Conservation (phyloP, 1,284 basidiomycete species). For the Ustilago curta region DNA sequence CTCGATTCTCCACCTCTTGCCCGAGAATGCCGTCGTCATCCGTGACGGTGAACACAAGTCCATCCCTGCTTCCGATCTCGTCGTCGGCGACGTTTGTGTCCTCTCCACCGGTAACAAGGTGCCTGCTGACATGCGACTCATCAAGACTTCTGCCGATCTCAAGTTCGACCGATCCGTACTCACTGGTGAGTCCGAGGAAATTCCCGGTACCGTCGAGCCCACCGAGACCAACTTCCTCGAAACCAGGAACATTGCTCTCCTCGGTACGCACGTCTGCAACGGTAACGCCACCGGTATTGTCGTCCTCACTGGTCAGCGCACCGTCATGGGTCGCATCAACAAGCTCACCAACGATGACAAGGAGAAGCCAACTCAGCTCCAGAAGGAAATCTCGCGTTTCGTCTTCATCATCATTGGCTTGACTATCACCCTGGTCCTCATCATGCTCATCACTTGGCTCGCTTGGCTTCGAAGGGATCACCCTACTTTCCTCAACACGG, state of each 20-base stretch:
- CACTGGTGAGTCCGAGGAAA: slow-evolving; percentile 75
- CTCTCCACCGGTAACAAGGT: slow-evolving; percentile 71
- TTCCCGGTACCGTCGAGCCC: slow-evolving; percentile 73
- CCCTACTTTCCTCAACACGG: slow-evolving; percentile 74
- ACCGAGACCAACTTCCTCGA: slow-evolving; percentile 73
- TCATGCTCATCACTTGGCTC: slow-evolving; percentile 74
- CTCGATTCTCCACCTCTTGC: slow-evolving; percentile 74
- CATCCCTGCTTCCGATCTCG: slow-evolving; percentile 76
- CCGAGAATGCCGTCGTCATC: slow-evolving; percentile 74
- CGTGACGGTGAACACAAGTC: slow-evolving; percentile 75
- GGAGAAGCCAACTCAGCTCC: slow-evolving; percentile 74
- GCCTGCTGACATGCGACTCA: slow-evolving; percentile 72
- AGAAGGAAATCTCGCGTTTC: slow-evolving; percentile 72
- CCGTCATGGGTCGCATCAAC: slow-evolving; percentile 72
- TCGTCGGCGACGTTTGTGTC: slow-evolving; percentile 77
- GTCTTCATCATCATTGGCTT: slow-evolving; percentile 72
- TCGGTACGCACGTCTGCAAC: slow-evolving; percentile 76
- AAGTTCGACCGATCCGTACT: slow-evolving; percentile 77
- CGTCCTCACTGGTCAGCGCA: slow-evolving; percentile 74
- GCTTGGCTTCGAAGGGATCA: slow-evolving; percentile 72
- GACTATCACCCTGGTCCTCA: slow-evolving; percentile 72
- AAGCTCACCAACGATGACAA: slow-evolving; percentile 52
- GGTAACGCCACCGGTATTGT: slow-evolving; percentile 75
- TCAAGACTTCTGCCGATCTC: slow-evolving; percentile 73
- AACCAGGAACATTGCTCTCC: slow-evolving; percentile 76